phyloP scores from a whole-genome alignment of 2,329 filamentous ascomycete genomes.

The Cryphonectria parasitica region DNA sequence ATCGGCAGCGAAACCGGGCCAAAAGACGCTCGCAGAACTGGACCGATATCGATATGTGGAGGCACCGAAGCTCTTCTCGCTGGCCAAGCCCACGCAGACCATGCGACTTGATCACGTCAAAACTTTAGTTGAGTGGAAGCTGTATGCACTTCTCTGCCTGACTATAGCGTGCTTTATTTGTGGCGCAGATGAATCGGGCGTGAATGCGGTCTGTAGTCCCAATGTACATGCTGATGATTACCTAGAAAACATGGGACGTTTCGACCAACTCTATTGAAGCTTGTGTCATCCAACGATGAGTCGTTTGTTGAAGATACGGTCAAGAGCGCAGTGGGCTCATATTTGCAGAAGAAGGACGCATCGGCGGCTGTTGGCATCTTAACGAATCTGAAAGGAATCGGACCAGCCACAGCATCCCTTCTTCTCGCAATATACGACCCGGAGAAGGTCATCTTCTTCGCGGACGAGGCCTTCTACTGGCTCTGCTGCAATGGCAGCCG shows the following conservation, averaged over 20 bases:
- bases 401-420: conserved; percentile 78
- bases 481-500: conserved; percentile 58
- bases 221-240: neutral
- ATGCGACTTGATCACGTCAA: conserved; percentile 64
- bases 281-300: conserved; percentile 64
- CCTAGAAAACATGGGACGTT: conserved; percentile 64
- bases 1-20: conserved; percentile 50
- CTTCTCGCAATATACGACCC: conserved; percentile 69
- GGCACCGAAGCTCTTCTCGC: conserved; percentile 52
- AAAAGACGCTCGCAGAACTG: conserved; percentile 58
- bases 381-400: conserved; percentile 70
- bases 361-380: conserved; percentile 56
- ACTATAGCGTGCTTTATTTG: neutral
- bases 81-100: conserved; percentile 37
- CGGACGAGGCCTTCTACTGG: conserved; percentile 79
- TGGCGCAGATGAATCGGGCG: neutral
- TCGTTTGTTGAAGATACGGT: conserved; percentile 52
- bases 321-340: conserved; percentile 53
- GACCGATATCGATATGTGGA: conserved; percentile 63
- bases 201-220: neutral
- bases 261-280: conserved; percentile 62
- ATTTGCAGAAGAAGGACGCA: conserved; percentile 43
- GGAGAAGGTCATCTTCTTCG: conserved; percentile 70
- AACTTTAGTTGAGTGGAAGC: conserved; percentile 70
- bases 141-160: conserved; percentile 51